These are phyloP conservation scores for Leptodontidium sp. DNA, from an alignment of 2,329 filamentous ascomycete genomes.

Conservation along the genomic window DNA sequence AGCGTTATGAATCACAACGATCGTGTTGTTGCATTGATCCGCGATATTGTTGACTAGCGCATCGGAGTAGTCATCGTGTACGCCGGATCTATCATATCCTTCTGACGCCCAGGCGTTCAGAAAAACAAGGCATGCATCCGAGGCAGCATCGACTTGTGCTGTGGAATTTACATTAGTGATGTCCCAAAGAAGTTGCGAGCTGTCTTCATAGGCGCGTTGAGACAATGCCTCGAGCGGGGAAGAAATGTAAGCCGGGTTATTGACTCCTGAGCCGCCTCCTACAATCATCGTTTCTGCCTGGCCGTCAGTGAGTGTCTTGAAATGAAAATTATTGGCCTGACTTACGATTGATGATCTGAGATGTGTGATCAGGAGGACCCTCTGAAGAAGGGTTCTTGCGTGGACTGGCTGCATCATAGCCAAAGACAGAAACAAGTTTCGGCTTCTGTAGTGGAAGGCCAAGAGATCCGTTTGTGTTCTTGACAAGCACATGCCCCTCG, in stretches of 20 bases:
- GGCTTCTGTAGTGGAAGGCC: conserved; percentile 56
- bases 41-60: conserved; percentile 62
- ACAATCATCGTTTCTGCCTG: conserved; percentile 15
- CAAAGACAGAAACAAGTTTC: conserved; percentile 63
- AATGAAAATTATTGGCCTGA: background rate
- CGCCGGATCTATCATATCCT: conserved; percentile 67
- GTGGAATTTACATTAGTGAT: conserved; percentile 51
- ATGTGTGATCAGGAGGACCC: background rate
- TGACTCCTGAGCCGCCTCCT: conserved; percentile 55
- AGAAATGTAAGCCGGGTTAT: conserved; percentile 56
- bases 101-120: conserved; percentile 77
- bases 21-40: conserved; percentile 62
- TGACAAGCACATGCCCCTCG: conserved; percentile 71
- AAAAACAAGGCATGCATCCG: conserved; percentile 73
- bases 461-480: conserved; percentile 57
- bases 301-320: background rate
- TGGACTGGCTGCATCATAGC: conserved; percentile 60
- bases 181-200: conserved; percentile 67
- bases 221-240: conserved; percentile 64
- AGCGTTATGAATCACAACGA: conserved; percentile 71
- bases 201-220: conserved; percentile 60
- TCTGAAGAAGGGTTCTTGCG: conserved; percentile 12
- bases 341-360: conserved; percentile 20
- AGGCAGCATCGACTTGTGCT: conserved; percentile 54
- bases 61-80: conserved; percentile 68